Percentiles rank a stretch among this genome's conserved stretches.
phyloP scores from a whole-genome alignment of 208 protist genomes.

The Crithidia sp. region DNA sequence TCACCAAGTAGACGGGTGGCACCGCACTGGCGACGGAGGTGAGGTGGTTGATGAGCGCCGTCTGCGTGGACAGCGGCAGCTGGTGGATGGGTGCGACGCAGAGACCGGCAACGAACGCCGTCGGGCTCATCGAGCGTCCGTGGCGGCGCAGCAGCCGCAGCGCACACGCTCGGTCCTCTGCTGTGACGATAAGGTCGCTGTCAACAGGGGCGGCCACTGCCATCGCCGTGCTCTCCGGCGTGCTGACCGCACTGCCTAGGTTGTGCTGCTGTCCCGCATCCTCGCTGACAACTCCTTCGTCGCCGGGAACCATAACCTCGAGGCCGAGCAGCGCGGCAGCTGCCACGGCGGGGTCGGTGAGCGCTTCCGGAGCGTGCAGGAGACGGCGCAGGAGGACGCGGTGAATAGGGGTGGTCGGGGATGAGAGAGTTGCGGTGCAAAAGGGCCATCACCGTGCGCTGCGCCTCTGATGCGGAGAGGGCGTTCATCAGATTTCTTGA shows the following conservation, averaged over 20 bases:
- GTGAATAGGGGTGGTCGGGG: constrained; percentile 71
- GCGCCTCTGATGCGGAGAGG: constrained; percentile 17
- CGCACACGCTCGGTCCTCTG: constrained; percentile 26
- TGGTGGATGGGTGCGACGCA: constrained; percentile 44
- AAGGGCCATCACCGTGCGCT: constrained; percentile 41
- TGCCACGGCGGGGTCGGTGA: constrained; percentile 36
- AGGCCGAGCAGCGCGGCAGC: constrained; percentile 35
- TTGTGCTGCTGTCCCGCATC: not conserved
- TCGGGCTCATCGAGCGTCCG: constrained; percentile 45
- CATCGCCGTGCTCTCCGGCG: no score
- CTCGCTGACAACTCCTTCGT: not conserved
- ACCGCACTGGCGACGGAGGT: constrained; percentile 59
- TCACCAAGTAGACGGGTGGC: constrained; percentile 50
- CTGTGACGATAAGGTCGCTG: constrained; percentile 13
- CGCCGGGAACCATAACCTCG: constrained; percentile 27
- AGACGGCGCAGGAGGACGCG: constrained; percentile 52
- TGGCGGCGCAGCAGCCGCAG: constrained; percentile 62
- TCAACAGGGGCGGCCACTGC: not conserved
- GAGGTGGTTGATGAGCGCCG: constrained; percentile 67
- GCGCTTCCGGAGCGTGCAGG: constrained; percentile 40
- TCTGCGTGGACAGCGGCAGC: constrained; percentile 53
- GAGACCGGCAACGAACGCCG: constrained; percentile 75
- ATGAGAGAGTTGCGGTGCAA: constrained; percentile 61
- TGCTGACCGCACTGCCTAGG: no score
- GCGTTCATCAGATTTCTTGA: constrained; percentile 3